Conservation (phyloP, 805 yeast species). For the Wickerhamiella occidentalis region DNA sequence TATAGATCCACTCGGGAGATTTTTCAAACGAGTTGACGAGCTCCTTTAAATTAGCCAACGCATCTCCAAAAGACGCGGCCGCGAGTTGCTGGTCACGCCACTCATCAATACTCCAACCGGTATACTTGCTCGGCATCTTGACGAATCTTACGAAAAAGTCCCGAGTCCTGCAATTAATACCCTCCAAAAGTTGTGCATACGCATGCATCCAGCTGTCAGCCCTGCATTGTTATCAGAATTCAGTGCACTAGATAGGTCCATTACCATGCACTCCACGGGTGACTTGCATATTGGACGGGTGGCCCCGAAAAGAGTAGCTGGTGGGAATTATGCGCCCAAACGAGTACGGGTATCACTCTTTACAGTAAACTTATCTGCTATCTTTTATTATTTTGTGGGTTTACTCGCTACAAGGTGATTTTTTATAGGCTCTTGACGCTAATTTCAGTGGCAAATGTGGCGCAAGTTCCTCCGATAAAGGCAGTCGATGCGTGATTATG, state of each 20-base stretch:
- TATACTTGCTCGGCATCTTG: conserved; percentile 1
- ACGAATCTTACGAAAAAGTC: background rate
- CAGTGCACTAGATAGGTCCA: conserved; percentile 1
- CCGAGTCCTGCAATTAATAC: background rate
- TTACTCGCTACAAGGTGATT: background rate
- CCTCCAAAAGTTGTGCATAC: background rate
- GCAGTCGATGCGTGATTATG: conserved; percentile 2
- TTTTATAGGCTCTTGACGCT: too few species aligned
- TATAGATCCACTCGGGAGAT: conserved; percentile 81
- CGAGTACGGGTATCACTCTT: too few species aligned
- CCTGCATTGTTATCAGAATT: background rate
- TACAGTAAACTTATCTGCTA: too few species aligned
- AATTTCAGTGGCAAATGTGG: conserved; percentile 1
- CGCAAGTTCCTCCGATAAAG: background rate
- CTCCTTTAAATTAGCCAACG: conserved; percentile 38
- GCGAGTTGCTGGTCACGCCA: conserved; percentile 57
- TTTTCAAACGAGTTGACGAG: conserved; percentile 28
- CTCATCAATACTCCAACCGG: conserved; percentile 71
- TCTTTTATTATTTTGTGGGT: background rate
- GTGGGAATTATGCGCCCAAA: too few species aligned
- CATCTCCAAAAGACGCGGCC: conserved; percentile 40
- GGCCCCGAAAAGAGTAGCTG: background rate
- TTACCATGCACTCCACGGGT: conserved; percentile 1
- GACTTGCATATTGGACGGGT: background rate
- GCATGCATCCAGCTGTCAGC: background rate